These are phyloP conservation scores for Eucalyptus camaldulensis DNA, from an alignment of 345 rosid species.

Conservation along the genomic window DNA sequence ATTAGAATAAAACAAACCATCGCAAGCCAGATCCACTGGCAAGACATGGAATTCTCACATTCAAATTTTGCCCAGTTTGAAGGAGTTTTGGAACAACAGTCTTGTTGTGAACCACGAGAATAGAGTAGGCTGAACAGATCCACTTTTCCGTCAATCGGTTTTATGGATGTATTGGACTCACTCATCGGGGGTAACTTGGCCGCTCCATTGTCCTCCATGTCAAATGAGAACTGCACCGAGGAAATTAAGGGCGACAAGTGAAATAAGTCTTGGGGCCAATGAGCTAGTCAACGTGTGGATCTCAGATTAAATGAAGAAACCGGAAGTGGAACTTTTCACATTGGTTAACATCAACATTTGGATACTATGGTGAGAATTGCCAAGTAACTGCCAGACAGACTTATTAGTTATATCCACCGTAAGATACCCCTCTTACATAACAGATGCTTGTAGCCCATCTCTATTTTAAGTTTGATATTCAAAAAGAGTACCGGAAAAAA, in stretches of 20 bases:
- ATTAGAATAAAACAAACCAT: not conserved
- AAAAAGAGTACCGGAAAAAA: not conserved
- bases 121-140: constrained; percentile 5
- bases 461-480: not conserved
- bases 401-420: not conserved
- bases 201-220: constrained; percentile 20
- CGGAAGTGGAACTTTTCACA: not conserved
- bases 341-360: not conserved
- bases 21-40: not conserved
- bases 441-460: not conserved
- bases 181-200: not conserved
- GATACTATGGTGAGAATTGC: not conserved
- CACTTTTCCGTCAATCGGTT: not conserved
- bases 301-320: not conserved
- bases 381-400: not conserved
- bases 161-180: not conserved
- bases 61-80: constrained; percentile 62
- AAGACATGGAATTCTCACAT: constrained; percentile 16
- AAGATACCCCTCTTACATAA: not conserved
- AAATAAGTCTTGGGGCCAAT: not conserved
- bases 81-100: constrained; percentile 3
- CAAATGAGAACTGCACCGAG: constrained; percentile 30
- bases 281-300: not conserved
- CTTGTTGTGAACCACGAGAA: not conserved
- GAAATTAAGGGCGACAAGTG: not conserved